Base-by-base conservation (phyloP, 2,329 filamentous ascomycete genomes). In the Bipolaris zeicola region DNA sequence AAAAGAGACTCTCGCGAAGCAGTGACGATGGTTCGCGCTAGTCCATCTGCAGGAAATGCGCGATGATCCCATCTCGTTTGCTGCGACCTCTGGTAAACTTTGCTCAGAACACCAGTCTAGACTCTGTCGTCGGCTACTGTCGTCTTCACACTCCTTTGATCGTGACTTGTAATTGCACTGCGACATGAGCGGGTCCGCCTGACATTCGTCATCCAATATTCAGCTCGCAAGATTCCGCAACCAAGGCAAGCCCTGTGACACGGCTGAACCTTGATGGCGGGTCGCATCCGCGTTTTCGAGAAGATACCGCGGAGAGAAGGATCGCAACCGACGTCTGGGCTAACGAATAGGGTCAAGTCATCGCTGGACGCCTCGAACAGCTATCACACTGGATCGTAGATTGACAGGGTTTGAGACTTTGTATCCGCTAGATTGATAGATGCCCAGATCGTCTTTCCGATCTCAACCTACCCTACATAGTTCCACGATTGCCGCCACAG, bases 21-120 rank as follows among this genome's bases (percentile, higher is more conserved):
- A 28, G 26, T 28, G 26, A 28, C 26, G 8, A 33, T 52, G 43
- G 54, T 57, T 57, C 44, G 54, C 54, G 50, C 54, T 53, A 57
- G 38, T 44, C 33, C 14, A 10, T 31, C 43, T 28, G 10, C 11
- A 50, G 46, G 38, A 31, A 41, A 44, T 26, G 43, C 33, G 14
- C 18, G 31, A 20, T n/a, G 13, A 45, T 38, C 31, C 48, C 46
- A 36, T 51, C 18, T 31, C 39, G 22, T 22, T 55, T 51, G 41
- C 41, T 41, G 42, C 47, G 50, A 43, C 54, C 54, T 26, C 20
- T 55, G 6, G 14, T 24, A 5, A 31, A 31, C 45, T 31, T 45
- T 33, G 24, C 46, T 44, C 22, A 44, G 14, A 28, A 34, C 34
- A 36, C 43, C 26, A 28, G 26, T 28, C 26, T 8, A 28, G 26